Base-by-base conservation (phyloP, 768 basidiomycete species). In the Tulasnella calospora region DNA sequence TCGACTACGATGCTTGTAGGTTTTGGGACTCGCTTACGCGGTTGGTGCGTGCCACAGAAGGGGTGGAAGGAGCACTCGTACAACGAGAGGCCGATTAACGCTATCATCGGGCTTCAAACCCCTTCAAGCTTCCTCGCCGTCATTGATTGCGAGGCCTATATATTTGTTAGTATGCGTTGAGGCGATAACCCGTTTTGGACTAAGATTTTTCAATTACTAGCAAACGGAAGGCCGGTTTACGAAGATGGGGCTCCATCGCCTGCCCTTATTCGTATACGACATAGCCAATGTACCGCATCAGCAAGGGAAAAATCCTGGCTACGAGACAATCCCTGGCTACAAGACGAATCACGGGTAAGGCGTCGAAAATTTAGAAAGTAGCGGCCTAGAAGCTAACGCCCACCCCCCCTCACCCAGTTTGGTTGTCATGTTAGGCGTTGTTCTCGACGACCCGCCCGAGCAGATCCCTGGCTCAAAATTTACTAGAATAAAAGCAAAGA, bases 51-150 rank as follows among this genome's bases (percentile, higher is more conserved):
- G 91, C 81, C 87, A 44, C 85, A 77, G n/a, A 89, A 86, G 82
- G 91, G 93, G 61, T 88, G 90, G 79, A 86, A 91, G 10, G 83
- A 86, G 51, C 84, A 85, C 33, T 82, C 84, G 35, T 87, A 92
- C 19, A 90, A n/a, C n/a, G n/a, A 92, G 81, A 57, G 21, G 21
- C 27, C 7, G 27, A 13, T 67, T 33, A 13, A 13, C 30, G 87
- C 90, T 0, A 86, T 93, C 44, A 86, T 88, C 12, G 93, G 92
- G 92, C 87, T 89, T 79, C 90, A 92, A 21, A 86, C 86, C 76
- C 89, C 90, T 57, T 86, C 90, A 84, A 86, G 88, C 8, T 92
- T 94, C 86, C 83, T 92, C 78, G 91, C 90, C 15, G 90, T 93
- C 21, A 91, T 93, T 83, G 89, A 88, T 27, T 88, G 87, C 77